Evolutionary conservation across 257 asterid species (phyloP).

Genomic region (Jacaranda copaia): DNA sequence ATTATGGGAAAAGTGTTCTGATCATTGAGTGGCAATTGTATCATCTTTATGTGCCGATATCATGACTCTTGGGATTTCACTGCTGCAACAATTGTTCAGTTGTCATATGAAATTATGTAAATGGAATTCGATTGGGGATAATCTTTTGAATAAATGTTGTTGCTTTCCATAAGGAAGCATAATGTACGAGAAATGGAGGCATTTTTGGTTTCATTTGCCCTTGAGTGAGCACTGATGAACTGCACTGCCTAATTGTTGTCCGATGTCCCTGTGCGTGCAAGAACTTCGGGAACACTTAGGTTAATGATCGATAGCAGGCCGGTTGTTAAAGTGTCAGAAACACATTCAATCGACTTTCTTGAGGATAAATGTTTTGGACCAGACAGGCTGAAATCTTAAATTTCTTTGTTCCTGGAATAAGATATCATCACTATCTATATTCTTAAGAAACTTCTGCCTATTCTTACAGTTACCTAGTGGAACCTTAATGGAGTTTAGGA

Average conservation of each 20-base stretch:
- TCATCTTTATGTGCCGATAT: conserved; percentile 10
- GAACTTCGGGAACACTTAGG: not conserved
- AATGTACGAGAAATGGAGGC: conserved; percentile 1
- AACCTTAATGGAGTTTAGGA: too few relatives aligned
- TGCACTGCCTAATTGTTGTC: conserved; percentile 8
- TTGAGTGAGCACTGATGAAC: too few relatives aligned
- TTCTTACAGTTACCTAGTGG: too few relatives aligned
- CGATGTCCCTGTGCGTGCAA: not conserved
- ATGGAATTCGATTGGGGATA: not conserved
- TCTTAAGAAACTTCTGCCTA: too few relatives aligned
- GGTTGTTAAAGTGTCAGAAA: not conserved
- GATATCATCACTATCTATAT: too few relatives aligned
- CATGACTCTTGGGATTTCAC: not conserved
- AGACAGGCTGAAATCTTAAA: too few relatives aligned
- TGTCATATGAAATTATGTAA: conserved; percentile 1
- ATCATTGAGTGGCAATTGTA: conserved; percentile 2
- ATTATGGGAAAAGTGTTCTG: conserved; percentile 7
- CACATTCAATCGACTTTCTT: not conserved
- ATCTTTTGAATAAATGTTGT: not conserved
- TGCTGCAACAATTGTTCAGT: not conserved
- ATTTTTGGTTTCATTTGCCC: not conserved
- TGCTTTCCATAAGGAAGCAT: not conserved
- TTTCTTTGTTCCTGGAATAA: too few relatives aligned
- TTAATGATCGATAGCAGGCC: conserved; percentile 10
- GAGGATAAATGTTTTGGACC: too few relatives aligned